A percentile compares a stretch with the other conserved stretches of the same genome.
Evolutionary conservation across 1,139 yeast genomes (phyloP).

Genomic region (Suhomyces coccinellae): DNA sequence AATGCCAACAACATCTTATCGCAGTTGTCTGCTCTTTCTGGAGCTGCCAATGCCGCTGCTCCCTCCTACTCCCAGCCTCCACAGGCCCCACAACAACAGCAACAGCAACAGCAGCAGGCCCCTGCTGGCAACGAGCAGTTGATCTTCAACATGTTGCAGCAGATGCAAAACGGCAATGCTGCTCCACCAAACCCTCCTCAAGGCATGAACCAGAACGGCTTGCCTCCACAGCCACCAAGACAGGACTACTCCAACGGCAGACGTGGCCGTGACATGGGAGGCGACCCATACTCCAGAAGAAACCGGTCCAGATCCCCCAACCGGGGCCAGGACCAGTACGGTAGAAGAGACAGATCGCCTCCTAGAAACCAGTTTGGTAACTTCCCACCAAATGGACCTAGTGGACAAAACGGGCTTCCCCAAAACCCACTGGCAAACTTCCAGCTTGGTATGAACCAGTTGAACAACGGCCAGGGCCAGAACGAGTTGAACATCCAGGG

Average conservation of each 20-base stretch:
- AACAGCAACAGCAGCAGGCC: constrained; percentile 12
- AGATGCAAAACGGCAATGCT: constrained; percentile 33
- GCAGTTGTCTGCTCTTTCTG: constrained; percentile 47
- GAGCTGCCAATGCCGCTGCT: constrained; percentile 22
- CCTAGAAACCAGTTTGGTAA: constrained; percentile 22
- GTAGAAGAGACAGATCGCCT: constrained; percentile 37
- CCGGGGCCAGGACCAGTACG: constrained; percentile 22
- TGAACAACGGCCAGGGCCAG: constrained; percentile 1
- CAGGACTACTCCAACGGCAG: constrained; percentile 27
- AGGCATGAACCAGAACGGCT: constrained; percentile 4
- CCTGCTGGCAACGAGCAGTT: constrained; percentile 27
- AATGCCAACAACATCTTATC: constrained; percentile 45
- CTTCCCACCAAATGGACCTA: constrained; percentile 14
- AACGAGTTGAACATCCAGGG: constrained; percentile 69
- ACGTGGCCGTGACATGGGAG: constrained; percentile 38
- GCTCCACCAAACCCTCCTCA: neutral
- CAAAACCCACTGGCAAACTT: constrained; percentile 9
- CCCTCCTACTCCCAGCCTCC: constrained; percentile 1
- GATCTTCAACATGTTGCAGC: constrained; percentile 46
- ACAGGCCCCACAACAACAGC: constrained; percentile 1
- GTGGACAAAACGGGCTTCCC: constrained; percentile 9
- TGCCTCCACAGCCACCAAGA: constrained; percentile 17
- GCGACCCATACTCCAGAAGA: constrained; percentile 44
- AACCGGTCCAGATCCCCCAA: constrained; percentile 59
- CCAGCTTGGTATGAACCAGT: constrained; percentile 5